Conservation (phyloP, 2,329 filamentous ascomycete species). For the Trichoderma guizhouense region DNA sequence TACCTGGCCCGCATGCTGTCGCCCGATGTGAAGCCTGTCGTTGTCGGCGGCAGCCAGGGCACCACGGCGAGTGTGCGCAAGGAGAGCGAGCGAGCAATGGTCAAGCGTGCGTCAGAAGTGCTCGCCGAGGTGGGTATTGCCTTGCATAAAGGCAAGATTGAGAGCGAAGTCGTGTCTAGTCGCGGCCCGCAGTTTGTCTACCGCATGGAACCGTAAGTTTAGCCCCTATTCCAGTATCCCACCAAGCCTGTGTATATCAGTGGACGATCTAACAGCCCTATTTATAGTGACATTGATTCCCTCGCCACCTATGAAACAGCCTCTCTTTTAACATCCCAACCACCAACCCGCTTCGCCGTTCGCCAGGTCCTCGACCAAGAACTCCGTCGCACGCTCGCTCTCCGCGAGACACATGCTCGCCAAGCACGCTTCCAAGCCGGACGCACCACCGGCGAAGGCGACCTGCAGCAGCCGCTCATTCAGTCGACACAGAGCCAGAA, state of each 20-base stretch:
- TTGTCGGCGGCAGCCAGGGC: conserved; percentile 66
- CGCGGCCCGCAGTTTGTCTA: conserved; percentile 76
- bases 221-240: not conserved
- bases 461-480: not conserved
- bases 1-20: conserved; percentile 80
- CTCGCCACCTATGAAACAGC: conserved; percentile 72
- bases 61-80: conserved; percentile 82
- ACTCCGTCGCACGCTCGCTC: conserved; percentile 67
- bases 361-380: conserved; percentile 92
- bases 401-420: conserved; percentile 63
- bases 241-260: not conserved
- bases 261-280: not conserved
- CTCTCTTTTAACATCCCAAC: conserved; percentile 53
- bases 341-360: conserved; percentile 84
- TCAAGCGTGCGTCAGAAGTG: conserved; percentile 73
- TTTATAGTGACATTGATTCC: conserved; percentile 64
- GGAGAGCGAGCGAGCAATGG: conserved; percentile 77
- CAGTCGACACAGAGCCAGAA: not conserved
- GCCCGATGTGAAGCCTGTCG: conserved; percentile 86
- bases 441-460: conserved; percentile 27
- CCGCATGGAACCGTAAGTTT: conserved; percentile 85
- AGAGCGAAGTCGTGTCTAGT: conserved; percentile 58
- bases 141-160: conserved; percentile 77
- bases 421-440: conserved; percentile 63
- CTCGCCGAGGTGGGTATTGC: conserved; percentile 79